phyloP scores from a whole-genome alignment of 106 monocot genomes.

The Alisma plantagoaquatica region DNA sequence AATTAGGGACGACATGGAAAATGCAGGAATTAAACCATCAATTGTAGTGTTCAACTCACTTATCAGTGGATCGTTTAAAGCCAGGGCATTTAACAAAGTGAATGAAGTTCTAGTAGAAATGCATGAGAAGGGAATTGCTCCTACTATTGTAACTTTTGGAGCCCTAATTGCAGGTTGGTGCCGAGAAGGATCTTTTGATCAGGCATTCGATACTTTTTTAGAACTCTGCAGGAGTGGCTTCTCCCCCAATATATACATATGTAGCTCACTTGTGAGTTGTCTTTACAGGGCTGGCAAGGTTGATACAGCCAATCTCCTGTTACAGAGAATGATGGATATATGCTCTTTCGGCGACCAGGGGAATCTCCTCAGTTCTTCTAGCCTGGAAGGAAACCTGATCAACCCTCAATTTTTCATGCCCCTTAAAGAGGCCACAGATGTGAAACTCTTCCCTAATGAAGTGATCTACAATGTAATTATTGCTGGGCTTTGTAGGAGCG shows the following conservation, averaged over 20 bases:
- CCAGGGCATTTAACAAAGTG: slow-evolving; percentile 18
- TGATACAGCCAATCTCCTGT: slow-evolving; percentile 66
- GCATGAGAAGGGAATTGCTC: slow-evolving; percentile 29
- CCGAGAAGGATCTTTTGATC: slow-evolving; percentile 51
- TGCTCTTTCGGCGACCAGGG: slow-evolving; percentile 19
- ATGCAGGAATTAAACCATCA: slow-evolving; percentile 43
- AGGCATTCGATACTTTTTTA: slow-evolving; percentile 49
- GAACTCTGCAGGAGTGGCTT: slow-evolving; percentile 49
- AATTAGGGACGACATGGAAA: slow-evolving; percentile 51
- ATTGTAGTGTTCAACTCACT: slow-evolving; percentile 81
- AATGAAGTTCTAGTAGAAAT: slow-evolving; percentile 49
- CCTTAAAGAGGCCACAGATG: slow-evolving; percentile 20
- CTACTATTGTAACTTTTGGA: slow-evolving; percentile 70
- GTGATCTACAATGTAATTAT: slow-evolving; percentile 75
- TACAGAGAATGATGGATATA: slow-evolving; percentile 53
- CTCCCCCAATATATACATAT: slow-evolving; percentile 62
- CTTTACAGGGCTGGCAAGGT: slow-evolving; percentile 59
- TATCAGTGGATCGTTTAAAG: slow-evolving; percentile 53
- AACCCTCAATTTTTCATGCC: slow-evolving; percentile 15
- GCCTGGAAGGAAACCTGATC: slow-evolving; percentile 1
- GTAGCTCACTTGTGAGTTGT: slow-evolving; percentile 50
- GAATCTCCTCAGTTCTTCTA: neutral
- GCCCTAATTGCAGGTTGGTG: slow-evolving; percentile 81
- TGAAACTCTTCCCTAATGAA: slow-evolving; percentile 30
- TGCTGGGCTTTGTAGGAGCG: slow-evolving; percentile 56